Base-by-base conservation (phyloP, 179 eudicot species). In the Beta macrorhiza region DNA sequence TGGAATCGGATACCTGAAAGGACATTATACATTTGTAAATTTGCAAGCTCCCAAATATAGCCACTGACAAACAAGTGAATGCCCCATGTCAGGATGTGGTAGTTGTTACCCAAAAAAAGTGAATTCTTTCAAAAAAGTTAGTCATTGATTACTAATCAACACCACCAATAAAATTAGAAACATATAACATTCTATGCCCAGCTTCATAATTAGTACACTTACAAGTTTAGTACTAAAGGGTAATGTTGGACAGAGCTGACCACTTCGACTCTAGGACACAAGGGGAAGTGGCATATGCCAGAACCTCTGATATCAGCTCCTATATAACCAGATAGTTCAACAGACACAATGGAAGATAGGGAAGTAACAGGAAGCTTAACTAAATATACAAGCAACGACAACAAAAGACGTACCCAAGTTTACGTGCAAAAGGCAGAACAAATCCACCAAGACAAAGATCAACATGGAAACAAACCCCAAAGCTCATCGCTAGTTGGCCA, bases 391-490 rank as follows among this genome's bases (percentile, higher is more conserved):
- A 47, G 62, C 47, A 68, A 82, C 53, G 8, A 37, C 47, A 65
- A 72, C 65, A 85, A 37, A 37, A 84, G 47, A n/a, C 91, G 76
- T 91, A 96, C 99, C 99, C 97, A 73, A 96, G 97, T 84, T 94
- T 89, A 51, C 93, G 97, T 65, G 99, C 99, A 83, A 96, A 96
- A 79, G 99, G 99, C 81, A 96, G 85, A 61, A 95, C 98, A 83
- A 94, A 94, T 67, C 97, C 98, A 62, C 98, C 98, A 72, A 92
- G 94, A 81, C 97, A 92, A 81, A 92, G 97, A 87, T 92, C 97
- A 79, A 92, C 97, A 80, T 92, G 97, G 61, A 92, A 84, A 84
- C 97, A 92, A 72, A 92, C 87, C 61, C 91, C 90, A 72, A n/a
- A 90, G 65, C 85, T 89, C 78, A 71, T 79, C 17, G 97, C 97